Conservation (phyloP, 2,329 filamentous ascomycete species). For the Waltergamsia citrina region DNA sequence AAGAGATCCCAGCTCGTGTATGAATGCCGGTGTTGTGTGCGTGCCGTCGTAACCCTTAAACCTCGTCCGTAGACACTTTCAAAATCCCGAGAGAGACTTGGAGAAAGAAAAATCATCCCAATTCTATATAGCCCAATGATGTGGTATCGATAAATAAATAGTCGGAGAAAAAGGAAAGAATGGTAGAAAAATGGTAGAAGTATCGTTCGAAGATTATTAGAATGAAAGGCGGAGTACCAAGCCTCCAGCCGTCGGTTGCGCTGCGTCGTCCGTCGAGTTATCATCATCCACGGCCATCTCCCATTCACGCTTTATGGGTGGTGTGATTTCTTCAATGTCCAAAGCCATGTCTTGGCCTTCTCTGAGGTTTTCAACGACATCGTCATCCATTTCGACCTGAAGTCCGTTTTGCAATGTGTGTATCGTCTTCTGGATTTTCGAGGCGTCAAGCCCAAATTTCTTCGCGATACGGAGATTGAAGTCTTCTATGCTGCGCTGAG, state of each 20-base stretch:
- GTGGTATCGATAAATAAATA: not conserved
- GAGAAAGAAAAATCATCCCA: no score
- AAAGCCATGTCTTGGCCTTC: conserved; percentile 90
- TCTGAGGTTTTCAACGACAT: conserved; percentile 70
- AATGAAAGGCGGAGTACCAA: not conserved
- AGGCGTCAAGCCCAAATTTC: conserved; percentile 74
- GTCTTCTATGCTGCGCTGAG: conserved; percentile 64
- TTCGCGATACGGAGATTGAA: conserved; percentile 62
- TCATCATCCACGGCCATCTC: conserved; percentile 46
- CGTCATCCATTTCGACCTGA: conserved; percentile 82
- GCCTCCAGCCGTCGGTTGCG: not conserved
- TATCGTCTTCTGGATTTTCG: conserved; percentile 60
- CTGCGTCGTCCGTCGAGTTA: not conserved
- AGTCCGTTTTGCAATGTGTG: conserved; percentile 66
- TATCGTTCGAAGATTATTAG: not conserved
- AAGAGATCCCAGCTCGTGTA: no score
- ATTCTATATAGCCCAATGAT: no score
- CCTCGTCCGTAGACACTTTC: no score
- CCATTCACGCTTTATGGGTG: conserved; percentile 44
- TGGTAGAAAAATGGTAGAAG: no score
- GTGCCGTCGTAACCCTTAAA: no score
- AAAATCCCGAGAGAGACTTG: no score
- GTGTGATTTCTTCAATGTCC: conserved; percentile 40
- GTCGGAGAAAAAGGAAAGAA: not conserved
- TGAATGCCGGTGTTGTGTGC: no score